Conservation (phyloP, 352 stramenopile genomes). For the Phytopythium oedochilum region DNA sequence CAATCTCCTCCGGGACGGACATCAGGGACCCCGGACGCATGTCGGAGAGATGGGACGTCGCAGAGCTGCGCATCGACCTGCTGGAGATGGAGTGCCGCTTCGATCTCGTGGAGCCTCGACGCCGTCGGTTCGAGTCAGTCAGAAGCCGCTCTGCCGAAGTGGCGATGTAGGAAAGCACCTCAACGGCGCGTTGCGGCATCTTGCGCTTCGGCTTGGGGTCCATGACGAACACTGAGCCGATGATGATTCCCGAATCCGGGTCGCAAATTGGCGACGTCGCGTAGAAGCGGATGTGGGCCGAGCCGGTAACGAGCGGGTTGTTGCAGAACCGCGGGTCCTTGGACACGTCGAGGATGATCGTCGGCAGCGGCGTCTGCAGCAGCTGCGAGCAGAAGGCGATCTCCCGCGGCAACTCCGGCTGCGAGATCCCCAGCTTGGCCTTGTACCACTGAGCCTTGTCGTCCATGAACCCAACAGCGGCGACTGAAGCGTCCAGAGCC, state of each 20-base stretch:
- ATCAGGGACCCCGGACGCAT: constrained; percentile 33
- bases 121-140: neutral
- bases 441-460: constrained; percentile 67
- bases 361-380: constrained; percentile 38
- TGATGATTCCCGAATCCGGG: constrained; percentile 40
- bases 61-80: constrained; percentile 15
- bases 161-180: constrained; percentile 66
- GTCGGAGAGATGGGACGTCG: constrained; percentile 12
- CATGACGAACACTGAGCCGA: constrained; percentile 84
- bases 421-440: constrained; percentile 60
- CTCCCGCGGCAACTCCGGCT: constrained; percentile 50
- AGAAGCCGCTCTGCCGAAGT: constrained; percentile 50
- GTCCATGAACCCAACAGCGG: constrained; percentile 66
- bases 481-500: constrained; percentile 53
- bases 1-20: constrained; percentile 42
- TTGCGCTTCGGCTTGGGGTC: constrained; percentile 46
- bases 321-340: constrained; percentile 81
- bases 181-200: constrained; percentile 46
- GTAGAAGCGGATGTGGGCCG: constrained; percentile 92
- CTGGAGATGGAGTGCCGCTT: constrained; percentile 19
- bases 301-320: constrained; percentile 86
- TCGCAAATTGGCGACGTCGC: constrained; percentile 73
- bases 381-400: constrained; percentile 65
- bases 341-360: constrained; percentile 76
- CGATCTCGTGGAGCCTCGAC: constrained; percentile 10